A percentile compares a stretch with the other conserved stretches of the same genome.
phyloP scores from a whole-genome alignment of 2,329 filamentous ascomycete genomes.

The Thielaviopsis musarum region DNA sequence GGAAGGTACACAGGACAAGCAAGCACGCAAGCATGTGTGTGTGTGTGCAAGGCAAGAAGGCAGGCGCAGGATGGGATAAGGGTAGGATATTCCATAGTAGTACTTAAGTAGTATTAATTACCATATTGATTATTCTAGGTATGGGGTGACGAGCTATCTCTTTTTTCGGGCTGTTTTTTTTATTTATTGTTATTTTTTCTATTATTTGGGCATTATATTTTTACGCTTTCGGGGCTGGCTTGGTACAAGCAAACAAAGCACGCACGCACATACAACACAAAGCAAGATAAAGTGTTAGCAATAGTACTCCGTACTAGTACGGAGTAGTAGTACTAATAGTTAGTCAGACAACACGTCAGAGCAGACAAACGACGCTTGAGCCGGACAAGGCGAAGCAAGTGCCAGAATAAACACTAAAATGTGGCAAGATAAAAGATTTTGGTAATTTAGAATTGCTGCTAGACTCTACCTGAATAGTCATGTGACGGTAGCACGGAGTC shows the following conservation, averaged over 20 bases:
- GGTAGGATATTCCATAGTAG: neutral
- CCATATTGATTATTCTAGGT: neutral
- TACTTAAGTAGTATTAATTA: neutral
- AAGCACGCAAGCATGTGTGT: neutral
- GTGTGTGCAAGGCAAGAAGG: neutral
- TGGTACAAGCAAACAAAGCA: neutral
- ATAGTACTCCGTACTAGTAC: neutral
- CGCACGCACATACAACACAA: neutral
- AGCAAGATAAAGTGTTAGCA: neutral
- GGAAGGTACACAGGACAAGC: constrained; percentile 2
- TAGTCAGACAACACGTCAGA: neutral
- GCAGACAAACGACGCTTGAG: neutral
- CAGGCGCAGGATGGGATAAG: neutral
- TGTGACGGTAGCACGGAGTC: neutral
- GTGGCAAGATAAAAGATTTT: neutral
- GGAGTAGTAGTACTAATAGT: neutral
- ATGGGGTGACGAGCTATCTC: neutral
- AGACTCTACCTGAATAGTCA: neutral
- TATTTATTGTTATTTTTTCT: neutral
- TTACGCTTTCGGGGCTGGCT: neutral
- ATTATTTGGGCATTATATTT: neutral
- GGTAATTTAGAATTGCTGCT: neutral
- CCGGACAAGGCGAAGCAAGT: neutral
- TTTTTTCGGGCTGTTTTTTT: neutral
- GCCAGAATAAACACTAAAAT: neutral